Percentiles rank a stretch among this genome's conserved stretches.
phyloP scores from a whole-genome alignment of 768 basidiomycete genomes.

The Naematelia aurantialba region DNA sequence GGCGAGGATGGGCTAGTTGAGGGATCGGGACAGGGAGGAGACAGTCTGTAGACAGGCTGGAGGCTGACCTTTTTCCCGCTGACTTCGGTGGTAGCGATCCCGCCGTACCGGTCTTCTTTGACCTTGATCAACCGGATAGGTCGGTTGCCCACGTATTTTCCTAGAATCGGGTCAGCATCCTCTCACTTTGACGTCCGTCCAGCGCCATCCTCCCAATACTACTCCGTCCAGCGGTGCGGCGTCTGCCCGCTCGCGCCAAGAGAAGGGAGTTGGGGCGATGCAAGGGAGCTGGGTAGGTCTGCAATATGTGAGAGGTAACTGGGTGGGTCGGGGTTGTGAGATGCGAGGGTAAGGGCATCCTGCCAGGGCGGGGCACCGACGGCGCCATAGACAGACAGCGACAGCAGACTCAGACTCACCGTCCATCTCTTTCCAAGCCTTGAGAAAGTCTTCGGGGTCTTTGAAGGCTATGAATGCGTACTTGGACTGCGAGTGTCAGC shows the following conservation, averaged over 20 bases:
- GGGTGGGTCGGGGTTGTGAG: no score
- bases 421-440: conserved; percentile 99
- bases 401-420: conserved; percentile 64
- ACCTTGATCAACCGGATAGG: conserved; percentile 97
- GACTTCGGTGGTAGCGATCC: conserved; percentile 83
- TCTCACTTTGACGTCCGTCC: no score
- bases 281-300: no score
- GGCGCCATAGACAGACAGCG: no score
- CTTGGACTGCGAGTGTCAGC: conserved; percentile 64
- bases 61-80: conserved; percentile 68
- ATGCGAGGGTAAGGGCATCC: no score
- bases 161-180: conserved; percentile 50
- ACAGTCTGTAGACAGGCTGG: background rate
- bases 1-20: no score
- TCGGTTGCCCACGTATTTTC: conserved; percentile 97
- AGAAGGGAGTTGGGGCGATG: no score
- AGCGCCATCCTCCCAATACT: no score
- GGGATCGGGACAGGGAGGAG: background rate
- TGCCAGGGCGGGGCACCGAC: no score
- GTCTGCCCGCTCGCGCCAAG: no score
- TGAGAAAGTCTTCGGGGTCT: conserved; percentile 96
- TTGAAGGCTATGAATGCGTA: conserved; percentile 97
- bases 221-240: no score
- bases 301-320: no score
- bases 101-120: conserved; percentile 62